Evolutionary conservation across 2,329 filamentous ascomycete genomes (phyloP), one percentile per base, ranked within the genome.

Genomic region (Ceratocystis huliohia): DNA sequence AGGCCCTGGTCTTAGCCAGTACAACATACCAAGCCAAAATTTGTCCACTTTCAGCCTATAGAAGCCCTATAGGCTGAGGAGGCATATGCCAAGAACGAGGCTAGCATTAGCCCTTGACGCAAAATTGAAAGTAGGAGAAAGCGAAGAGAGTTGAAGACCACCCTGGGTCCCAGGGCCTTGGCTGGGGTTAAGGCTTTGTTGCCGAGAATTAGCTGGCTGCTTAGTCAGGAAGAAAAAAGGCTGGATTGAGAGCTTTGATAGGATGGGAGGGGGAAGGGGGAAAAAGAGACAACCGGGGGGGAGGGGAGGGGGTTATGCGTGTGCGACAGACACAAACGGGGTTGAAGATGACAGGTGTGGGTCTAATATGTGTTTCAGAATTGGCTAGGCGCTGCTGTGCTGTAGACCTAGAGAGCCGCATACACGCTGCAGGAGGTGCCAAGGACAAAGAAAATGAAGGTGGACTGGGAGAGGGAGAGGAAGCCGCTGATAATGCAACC

Each of bases 341-440:
- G 37, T 15, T 59, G 56, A n/a, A 5, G 5, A 59, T 30, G 56
- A 59, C 56, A 59, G 56, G 56, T 53, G 56, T 59, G 17, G 25
- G 56, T 37, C 30, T 59, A 59, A 30, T 37, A 59, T 8, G 28
- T 37, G 56, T 59, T 59, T 59, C 56, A 59, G 56, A 59, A 37
- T 37, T n/a, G 33, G 56, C 56, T 59, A 37, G 56, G 25, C 28
- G 56, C 56, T 59, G 28, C n/a, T 13, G 28, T 59, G 56, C 25
- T 57, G 53, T 57, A 57, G n/a, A 50, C 48, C 48, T 53, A 53
- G 17, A 53, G 22, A 53, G 48, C 48, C 17, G 48, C 48, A 53
- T 10, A 25, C 22, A 53, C 10, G 10, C 10, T 28, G 22, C 48
- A 53, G 20, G 22, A 41, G 37, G 37, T 50, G 22, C 48, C 48